A percentile compares a stretch with the other conserved stretches of the same genome.
phyloP scores from a whole-genome alignment of 305 asterid species.

The Ajuga reptans region DNA sequence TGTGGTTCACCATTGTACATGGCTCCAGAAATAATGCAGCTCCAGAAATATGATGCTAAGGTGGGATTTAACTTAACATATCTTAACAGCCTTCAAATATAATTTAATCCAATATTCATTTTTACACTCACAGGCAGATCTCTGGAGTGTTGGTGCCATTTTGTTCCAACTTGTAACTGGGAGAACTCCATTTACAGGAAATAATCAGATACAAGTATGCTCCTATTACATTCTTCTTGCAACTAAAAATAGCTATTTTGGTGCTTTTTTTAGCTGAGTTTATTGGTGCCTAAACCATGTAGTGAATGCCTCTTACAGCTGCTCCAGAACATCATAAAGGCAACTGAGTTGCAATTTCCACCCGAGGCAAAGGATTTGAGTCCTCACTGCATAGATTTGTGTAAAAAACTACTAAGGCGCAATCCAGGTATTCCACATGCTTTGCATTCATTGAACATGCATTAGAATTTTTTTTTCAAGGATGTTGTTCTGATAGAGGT shows the following conservation, averaged over 20 bases:
- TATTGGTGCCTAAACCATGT: conserved; percentile 17
- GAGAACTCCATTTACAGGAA: conserved; percentile 77
- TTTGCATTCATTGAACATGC: background rate
- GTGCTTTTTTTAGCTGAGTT: conserved; percentile 1
- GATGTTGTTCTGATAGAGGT: background rate
- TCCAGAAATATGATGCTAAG: conserved; percentile 80
- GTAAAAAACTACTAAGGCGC: conserved; percentile 62
- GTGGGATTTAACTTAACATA: conserved; percentile 33
- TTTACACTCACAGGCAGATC: conserved; percentile 68
- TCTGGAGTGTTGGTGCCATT: conserved; percentile 93
- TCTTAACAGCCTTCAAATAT: conserved; percentile 9
- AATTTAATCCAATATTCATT: conserved; percentile 20
- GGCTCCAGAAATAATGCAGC: conserved; percentile 97
- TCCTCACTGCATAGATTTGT: conserved; percentile 62
- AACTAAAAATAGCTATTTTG: background rate
- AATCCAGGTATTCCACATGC: conserved; percentile 54
- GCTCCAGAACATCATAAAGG: conserved; percentile 73
- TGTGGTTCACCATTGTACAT: conserved; percentile 93
- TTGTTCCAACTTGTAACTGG: conserved; percentile 82
- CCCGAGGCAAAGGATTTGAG: conserved; percentile 52
- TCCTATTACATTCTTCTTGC: conserved; percentile 17
- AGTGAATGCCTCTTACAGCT: conserved; percentile 40
- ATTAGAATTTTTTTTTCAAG: background rate
- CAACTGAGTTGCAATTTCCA: conserved; percentile 71
- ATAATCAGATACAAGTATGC: conserved; percentile 52